Percentiles rank a stretch among this genome's conserved stretches.
Evolutionary conservation across 202 grass and related monocot species (phyloP).

Genomic region (Zoysia matrella): DNA sequence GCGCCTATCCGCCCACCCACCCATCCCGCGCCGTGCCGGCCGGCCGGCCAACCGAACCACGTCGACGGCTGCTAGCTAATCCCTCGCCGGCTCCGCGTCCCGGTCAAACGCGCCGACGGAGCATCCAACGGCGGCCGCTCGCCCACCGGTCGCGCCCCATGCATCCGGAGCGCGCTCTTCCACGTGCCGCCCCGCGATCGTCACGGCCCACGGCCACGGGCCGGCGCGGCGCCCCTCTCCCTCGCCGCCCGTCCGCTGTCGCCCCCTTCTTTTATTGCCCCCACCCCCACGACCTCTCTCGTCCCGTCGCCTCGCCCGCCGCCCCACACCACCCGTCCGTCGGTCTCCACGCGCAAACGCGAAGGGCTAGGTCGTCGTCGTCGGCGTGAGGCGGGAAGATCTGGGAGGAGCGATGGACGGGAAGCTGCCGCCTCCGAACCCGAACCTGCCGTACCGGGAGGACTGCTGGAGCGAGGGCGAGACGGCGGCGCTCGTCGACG

Average conservation of each 20-base stretch:
- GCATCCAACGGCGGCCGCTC: constrained; percentile 62
- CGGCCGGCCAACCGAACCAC: constrained; percentile 23
- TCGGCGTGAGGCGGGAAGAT: constrained; percentile 32
- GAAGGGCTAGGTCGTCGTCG: too few species aligned
- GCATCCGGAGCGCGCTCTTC: constrained; percentile 27
- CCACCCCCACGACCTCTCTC: constrained; percentile 25
- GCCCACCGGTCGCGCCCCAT: constrained; percentile 22
- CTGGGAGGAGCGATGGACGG: constrained; percentile 41
- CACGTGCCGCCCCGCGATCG: constrained; percentile 4
- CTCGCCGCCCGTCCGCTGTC: constrained; percentile 42
- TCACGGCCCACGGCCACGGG: constrained; percentile 48
- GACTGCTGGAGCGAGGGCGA: constrained; percentile 99
- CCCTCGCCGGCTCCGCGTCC: constrained; percentile 42
- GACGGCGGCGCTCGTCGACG: constrained; percentile 84
- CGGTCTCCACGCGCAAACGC: too few species aligned
- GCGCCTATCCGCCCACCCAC: too few species aligned
- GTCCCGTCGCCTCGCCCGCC: background rate
- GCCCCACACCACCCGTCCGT: background rate
- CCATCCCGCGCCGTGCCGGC: background rate
- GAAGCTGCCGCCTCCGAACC: constrained; percentile 24
- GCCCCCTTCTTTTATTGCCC: constrained; percentile 50
- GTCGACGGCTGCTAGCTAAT: background rate
- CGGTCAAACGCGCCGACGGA: constrained; percentile 50
- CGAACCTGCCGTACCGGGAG: constrained; percentile 78
- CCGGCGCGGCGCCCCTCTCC: constrained; percentile 43